Evolutionary conservation across 192 early-diverging fungal species (phyloP).

Genomic region (Linnemannia elongata): DNA sequence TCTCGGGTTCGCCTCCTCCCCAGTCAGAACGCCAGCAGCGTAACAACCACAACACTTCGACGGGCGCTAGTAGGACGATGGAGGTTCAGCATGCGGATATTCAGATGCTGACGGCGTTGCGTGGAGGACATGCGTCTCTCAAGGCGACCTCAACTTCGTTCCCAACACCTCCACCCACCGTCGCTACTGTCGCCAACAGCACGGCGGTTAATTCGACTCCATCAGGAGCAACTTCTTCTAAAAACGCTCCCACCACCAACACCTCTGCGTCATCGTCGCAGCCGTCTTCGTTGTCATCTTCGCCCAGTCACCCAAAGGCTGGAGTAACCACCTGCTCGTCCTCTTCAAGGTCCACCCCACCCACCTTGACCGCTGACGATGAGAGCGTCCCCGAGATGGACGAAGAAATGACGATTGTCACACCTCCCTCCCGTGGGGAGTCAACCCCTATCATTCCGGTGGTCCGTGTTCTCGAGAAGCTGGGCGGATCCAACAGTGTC

Average conservation of each 20-base stretch:
- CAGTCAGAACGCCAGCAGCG: constrained; percentile 1
- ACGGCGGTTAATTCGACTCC: neutral
- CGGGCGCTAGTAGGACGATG: neutral
- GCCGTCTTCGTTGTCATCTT: neutral
- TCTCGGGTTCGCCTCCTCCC: constrained; percentile 43
- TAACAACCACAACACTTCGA: neutral
- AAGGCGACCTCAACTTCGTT: neutral
- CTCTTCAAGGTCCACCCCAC: constrained; percentile 17
- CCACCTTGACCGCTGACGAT: constrained; percentile 15
- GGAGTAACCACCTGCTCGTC: constrained; percentile 5
- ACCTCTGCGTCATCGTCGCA: neutral
- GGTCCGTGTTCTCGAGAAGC: neutral
- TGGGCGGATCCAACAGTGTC: neutral
- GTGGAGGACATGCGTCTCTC: constrained; percentile 3
- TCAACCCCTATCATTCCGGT: neutral
- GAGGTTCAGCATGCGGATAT: constrained; percentile 28
- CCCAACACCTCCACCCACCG: neutral
- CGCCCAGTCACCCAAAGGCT: neutral
- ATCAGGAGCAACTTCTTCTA: neutral
- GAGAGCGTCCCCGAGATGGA: constrained; percentile 28
- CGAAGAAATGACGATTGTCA: constrained; percentile 19
- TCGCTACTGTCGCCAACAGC: neutral
- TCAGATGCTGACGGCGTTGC: constrained; percentile 27
- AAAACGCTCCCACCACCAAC: neutral
- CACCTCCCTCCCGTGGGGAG: neutral